A percentile compares a stretch with the other conserved stretches of the same genome.
phyloP scores from a whole-genome alignment of 1,284 basidiomycete species.

The Psilocybe mexicana region DNA sequence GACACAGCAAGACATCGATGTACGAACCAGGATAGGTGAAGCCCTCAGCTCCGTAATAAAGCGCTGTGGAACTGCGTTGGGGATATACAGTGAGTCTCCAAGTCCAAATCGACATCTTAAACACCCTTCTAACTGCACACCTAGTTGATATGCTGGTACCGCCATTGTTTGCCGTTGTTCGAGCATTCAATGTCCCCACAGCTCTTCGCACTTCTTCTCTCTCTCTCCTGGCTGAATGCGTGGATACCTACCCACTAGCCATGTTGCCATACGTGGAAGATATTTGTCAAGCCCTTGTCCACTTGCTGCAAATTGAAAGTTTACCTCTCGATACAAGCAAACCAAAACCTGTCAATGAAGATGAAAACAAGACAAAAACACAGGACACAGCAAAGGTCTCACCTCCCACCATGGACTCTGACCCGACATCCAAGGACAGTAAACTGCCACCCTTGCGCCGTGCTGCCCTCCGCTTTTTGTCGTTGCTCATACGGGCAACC shows the following conservation, averaged over 20 bases:
- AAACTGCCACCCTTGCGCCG: conserved; percentile 82
- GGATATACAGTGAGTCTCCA: conserved; percentile 61
- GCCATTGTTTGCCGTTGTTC: conserved; percentile 61
- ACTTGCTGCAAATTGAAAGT: conserved; percentile 78
- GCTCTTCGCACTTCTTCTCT: conserved; percentile 79
- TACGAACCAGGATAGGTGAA: conserved; percentile 83
- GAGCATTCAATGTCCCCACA: conserved; percentile 62
- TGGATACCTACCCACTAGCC: conserved; percentile 62
- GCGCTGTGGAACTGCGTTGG: conserved; percentile 70
- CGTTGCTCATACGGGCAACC: conserved; percentile 58
- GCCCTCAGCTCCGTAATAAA: conserved; percentile 81
- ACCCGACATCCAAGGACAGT: conserved; percentile 56
- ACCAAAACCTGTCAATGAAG: neutral
- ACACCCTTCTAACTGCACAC: neutral
- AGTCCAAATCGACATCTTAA: too few species aligned
- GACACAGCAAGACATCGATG: conserved; percentile 73
- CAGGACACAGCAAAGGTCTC: conserved; percentile 12
- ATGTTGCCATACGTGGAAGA: conserved; percentile 65
- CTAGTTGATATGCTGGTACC: conserved; percentile 59
- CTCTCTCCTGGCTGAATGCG: conserved; percentile 78
- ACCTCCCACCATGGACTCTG: conserved; percentile 45
- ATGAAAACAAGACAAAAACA: conserved; percentile 12
- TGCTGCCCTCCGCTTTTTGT: conserved; percentile 79
- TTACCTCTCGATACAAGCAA: conserved; percentile 29
- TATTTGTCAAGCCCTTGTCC: conserved; percentile 67